Percentiles rank a stretch among this genome's conserved stretches.
Evolutionary conservation across 2,329 filamentous ascomycete genomes (phyloP).

Genomic region (Neonectria ditissima): DNA sequence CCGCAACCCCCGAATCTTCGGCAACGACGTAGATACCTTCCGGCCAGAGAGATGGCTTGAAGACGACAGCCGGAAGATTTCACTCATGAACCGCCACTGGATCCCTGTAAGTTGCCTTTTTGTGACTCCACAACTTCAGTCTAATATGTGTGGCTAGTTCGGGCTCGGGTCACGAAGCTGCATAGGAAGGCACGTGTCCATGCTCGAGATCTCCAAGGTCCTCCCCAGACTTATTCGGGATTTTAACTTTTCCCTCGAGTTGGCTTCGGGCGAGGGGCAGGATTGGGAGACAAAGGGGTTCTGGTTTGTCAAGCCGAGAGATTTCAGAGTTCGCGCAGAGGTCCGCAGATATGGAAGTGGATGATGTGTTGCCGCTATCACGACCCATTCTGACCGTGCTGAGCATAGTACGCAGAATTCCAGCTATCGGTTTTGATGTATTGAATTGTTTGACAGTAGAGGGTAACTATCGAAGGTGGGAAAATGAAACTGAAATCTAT

Average conservation of each 20-base stretch:
- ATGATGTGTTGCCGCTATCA: not conserved
- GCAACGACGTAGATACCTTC: conserved; percentile 32
- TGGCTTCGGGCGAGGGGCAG: not conserved
- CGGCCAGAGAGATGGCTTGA: conserved; percentile 37
- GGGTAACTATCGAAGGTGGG: too few relatives aligned
- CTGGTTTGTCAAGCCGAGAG: conserved; percentile 26
- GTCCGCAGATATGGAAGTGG: not conserved
- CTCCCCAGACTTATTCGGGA: conserved; percentile 37
- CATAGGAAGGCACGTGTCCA: conserved; percentile 40
- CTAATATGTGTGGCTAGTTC: conserved; percentile 33
- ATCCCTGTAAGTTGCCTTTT: conserved; percentile 34
- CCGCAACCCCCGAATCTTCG: conserved; percentile 32
- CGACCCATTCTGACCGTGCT: not conserved
- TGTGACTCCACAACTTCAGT: accelerated
- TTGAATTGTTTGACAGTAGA: too few relatives aligned
- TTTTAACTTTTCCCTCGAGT: conserved; percentile 34
- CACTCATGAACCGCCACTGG: conserved; percentile 38
- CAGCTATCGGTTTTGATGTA: too few relatives aligned
- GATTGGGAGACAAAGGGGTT: conserved; percentile 14
- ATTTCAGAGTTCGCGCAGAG: conserved; percentile 9
- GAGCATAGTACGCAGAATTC: too few relatives aligned
- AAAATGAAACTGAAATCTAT: too few relatives aligned
- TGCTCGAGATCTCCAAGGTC: conserved; percentile 43
- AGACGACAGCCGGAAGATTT: not conserved
- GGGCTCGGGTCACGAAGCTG: conserved; percentile 40